Evolutionary conservation across 352 stramenopile species (phyloP).

Genomic region (Phytophthora boehmeriae): DNA sequence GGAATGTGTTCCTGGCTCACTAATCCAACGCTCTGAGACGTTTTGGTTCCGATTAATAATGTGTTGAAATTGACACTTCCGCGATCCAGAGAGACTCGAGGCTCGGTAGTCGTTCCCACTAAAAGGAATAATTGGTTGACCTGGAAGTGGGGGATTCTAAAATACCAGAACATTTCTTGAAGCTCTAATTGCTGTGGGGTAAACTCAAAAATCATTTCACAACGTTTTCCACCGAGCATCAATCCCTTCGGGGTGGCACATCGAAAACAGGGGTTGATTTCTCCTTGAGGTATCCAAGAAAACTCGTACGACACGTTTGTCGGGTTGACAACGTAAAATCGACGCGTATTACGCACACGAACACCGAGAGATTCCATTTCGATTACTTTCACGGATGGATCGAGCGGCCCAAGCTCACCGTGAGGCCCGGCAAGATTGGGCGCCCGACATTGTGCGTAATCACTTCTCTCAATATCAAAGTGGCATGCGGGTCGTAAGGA

Average conservation of each 20-base stretch:
- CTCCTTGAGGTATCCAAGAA: conserved; percentile 82
- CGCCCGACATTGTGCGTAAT: conserved; percentile 84
- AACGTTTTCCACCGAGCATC: conserved; percentile 92
- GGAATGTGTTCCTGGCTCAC: conserved; percentile 93
- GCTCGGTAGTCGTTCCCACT: conserved; percentile 91
- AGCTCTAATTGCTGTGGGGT: conserved; percentile 89
- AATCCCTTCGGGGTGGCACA: conserved; percentile 91
- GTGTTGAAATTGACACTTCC: conserved; percentile 93
- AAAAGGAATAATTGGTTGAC: conserved; percentile 93
- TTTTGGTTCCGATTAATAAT: conserved; percentile 89
- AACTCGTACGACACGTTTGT: conserved; percentile 96
- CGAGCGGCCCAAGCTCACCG: conserved; percentile 82
- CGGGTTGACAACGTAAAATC: conserved; percentile 95
- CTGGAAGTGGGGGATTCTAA: conserved; percentile 89
- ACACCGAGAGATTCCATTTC: conserved; percentile 93
- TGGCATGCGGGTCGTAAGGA: conserved; percentile 92
- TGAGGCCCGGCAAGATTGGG: conserved; percentile 78
- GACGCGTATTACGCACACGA: conserved; percentile 90
- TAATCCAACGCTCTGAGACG: conserved; percentile 87
- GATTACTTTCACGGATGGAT: conserved; percentile 90
- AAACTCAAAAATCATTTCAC: conserved; percentile 97
- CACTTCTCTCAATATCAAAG: conserved; percentile 91
- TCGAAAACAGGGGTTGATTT: conserved; percentile 83
- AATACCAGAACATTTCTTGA: conserved; percentile 93
- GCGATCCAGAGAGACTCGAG: conserved; percentile 86